phyloP scores from a whole-genome alignment of 345 rosid species.

The Acer yangbiense region DNA sequence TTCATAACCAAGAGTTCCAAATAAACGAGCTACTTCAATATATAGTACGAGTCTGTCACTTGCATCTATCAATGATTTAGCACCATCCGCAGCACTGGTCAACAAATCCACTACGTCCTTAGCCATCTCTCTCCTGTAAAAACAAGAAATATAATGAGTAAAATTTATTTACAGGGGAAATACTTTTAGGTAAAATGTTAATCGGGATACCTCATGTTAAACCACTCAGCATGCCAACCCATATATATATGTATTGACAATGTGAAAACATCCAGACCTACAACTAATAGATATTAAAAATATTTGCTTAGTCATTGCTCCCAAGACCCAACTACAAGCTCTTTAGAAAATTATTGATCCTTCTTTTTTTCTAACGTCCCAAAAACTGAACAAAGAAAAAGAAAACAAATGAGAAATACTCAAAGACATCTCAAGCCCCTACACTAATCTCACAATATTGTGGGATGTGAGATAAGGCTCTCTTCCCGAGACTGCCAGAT shows the following conservation, averaged over 20 bases:
- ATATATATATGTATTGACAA: background rate
- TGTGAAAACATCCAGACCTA: constrained; percentile 13
- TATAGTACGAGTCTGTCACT: constrained; percentile 85
- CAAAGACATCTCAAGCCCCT: background rate
- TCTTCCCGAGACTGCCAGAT: no score
- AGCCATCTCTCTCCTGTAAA: constrained; percentile 75
- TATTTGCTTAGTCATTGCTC: constrained; percentile 6
- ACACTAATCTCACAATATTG: background rate
- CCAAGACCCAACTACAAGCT: background rate
- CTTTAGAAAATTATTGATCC: background rate
- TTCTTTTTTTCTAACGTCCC: background rate
- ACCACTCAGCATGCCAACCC: constrained; percentile 13
- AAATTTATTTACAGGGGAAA: background rate
- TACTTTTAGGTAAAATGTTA: background rate
- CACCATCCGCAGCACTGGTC: constrained; percentile 95
- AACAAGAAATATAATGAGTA: constrained; percentile 18
- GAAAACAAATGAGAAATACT: background rate
- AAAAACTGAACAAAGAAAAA: background rate
- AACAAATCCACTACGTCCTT: constrained; percentile 93
- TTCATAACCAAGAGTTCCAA: constrained; percentile 88
- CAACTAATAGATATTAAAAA: constrained; percentile 6
- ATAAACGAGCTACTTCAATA: constrained; percentile 92
- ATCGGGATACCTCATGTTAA: constrained; percentile 8
- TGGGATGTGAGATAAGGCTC: background rate
- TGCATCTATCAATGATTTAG: constrained; percentile 91